Evolutionary conservation across 768 basidiomycete species (phyloP), one percentile per base, ranked within the genome.

Genomic region (Cystobasidium ongulense): DNA sequence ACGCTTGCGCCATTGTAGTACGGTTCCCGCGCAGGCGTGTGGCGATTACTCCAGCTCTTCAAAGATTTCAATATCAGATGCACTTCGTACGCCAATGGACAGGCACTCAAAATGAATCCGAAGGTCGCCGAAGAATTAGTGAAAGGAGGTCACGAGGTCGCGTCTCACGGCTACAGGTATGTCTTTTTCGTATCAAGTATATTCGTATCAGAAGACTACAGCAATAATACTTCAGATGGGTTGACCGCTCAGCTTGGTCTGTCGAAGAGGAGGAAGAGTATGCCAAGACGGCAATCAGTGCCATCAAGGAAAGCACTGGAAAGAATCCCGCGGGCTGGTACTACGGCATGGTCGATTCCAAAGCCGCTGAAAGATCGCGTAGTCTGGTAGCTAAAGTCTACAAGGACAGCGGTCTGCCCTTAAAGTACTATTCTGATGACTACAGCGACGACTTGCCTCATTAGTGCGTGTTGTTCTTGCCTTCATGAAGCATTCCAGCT

Each of bases 361-460:
- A 27, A 29, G 61, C 61, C 11, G 61, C 61, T n/a, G 61, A 63
- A 63, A 27, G 61, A 36, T 15, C 33, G 1, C 29, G 63, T 11
- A 36, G 35, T 31, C 1, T 64, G 29, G 33, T 63, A n/a, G 61
- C 61, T n/a, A 27, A 35, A 35, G 61, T 63, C 8, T 63, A 11
- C 35, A 38, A 36, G 63, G 63, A 64, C 7, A 27, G 2, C 11
- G 33, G n/a, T 2, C 7, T 38, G 8, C 17, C 7, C 33, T 25
- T 64, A 21, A 64, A 64, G 23, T 64, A 64, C 11, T 64, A 41
- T 35, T 64, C 63, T 7, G 63, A 64, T 25, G 63, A 64, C 38
- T 64, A 64, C 31, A 64, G 63, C 31, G 63, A 64, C 38, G 63
- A 64, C 25, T 35, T 64, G 31, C 63, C 33, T 4, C 63, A 38